Conservation (phyloP, 495 filamentous ascomycete genomes). For the Trichoderma parareesei region DNA sequence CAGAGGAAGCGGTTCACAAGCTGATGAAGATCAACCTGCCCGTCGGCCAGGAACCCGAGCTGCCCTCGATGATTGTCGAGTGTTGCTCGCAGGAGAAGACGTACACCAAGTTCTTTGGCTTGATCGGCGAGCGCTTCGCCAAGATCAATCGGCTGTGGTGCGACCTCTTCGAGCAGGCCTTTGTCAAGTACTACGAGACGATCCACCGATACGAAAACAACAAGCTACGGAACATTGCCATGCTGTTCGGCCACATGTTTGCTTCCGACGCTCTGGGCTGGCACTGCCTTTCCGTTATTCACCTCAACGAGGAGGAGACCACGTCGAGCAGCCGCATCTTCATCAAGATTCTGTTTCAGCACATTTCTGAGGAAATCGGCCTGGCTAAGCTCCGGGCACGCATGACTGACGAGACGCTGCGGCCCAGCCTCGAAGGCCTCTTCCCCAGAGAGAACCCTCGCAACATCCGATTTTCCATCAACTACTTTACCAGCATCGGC, state of each 20-base stretch:
- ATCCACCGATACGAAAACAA: constrained; percentile 97
- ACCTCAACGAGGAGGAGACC: constrained; percentile 93
- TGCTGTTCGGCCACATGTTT: constrained; percentile 89
- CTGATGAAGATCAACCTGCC: constrained; percentile 87
- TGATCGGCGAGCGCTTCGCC: constrained; percentile 89
- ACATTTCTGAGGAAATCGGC: constrained; percentile 79
- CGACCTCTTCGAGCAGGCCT: constrained; percentile 80
- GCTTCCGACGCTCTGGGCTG: constrained; percentile 82
- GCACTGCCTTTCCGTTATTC: constrained; percentile 77
- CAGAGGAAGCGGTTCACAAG: constrained; percentile 94
- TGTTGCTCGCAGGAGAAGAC: constrained; percentile 92
- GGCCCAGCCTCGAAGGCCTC: constrained; percentile 71
- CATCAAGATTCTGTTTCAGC: constrained; percentile 94
- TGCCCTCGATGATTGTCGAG: constrained; percentile 95
- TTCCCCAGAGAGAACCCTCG: constrained; percentile 85
- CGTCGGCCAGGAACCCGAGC: constrained; percentile 76
- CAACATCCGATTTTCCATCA: constrained; percentile 94
- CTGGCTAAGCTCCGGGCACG: constrained; percentile 67
- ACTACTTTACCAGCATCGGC: constrained; percentile 96
- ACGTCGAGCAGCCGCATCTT: constrained; percentile 94
- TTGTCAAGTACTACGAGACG: constrained; percentile 90
- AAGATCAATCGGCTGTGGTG: constrained; percentile 93
- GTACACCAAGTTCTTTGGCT: constrained; percentile 92
- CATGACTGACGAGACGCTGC: constrained; percentile 67
- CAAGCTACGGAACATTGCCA: constrained; percentile 82